Evolutionary conservation across 345 rosid genomes (phyloP).

Genomic region (Anacardium occidentale): DNA sequence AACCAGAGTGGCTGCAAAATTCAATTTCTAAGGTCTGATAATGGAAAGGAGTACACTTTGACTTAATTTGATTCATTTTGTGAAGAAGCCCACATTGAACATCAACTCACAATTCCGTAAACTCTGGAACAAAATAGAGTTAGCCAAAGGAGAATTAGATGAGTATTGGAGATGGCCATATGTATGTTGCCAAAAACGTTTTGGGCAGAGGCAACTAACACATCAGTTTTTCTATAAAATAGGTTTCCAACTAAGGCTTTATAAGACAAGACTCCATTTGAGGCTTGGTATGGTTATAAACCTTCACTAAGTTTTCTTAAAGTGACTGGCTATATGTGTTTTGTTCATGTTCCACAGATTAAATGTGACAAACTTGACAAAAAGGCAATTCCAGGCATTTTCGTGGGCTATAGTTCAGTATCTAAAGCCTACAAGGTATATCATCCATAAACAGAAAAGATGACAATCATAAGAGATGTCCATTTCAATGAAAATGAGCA

Average conservation of each 20-base stretch:
- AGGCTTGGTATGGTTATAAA: slow-evolving; percentile 20
- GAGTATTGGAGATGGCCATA: background rate
- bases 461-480: no score
- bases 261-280: slow-evolving; percentile 10
- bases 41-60: background rate
- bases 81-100: background rate
- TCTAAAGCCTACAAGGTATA: background rate
- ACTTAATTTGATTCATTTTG: background rate
- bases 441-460: no score
- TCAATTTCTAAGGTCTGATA: background rate
- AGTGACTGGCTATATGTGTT: background rate
- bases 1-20: background rate
- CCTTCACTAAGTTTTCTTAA: background rate
- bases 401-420: background rate
- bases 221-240: slow-evolving; percentile 1
- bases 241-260: slow-evolving; percentile 15
- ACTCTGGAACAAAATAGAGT: no score
- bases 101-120: no score
- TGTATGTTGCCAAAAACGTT: background rate
- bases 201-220: background rate
- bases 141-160: no score
- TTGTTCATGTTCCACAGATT: no score
- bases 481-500: no score
- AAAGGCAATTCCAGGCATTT: no score
- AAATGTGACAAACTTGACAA: no score